Evolutionary conservation across 208 protist genomes (phyloP), one percentile per base, ranked within the genome.

Genomic region (Leishmania arabica): DNA sequence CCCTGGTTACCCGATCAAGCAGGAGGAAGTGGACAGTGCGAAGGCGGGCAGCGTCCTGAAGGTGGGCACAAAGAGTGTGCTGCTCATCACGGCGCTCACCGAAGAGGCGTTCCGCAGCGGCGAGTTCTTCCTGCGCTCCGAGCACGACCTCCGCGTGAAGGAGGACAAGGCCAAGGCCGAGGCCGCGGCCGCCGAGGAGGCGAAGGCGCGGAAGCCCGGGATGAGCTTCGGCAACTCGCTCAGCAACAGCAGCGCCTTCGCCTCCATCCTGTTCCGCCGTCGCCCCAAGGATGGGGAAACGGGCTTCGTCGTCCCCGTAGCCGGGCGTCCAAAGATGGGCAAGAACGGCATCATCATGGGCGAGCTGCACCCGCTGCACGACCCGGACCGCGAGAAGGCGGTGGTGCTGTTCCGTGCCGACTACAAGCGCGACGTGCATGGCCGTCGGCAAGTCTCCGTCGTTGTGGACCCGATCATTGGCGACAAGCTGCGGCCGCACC

Each of bases 381-480:
- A 98, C 82, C 88, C 89, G 19, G 90, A 97, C 81, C 83, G 90
- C 24, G 85, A 90, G 42, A 84, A 87, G 37, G 94, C 95, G 1
- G 95, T 98, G 70, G 91, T 96, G 51, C 92, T 98, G 53, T 98
- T 96, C 89, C 90, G 92, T 49, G 95, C 94, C 15, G 91, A 97
- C 81, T 98, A 98, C 89, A 97, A 97, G 84, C 90, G 92, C 42
- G 95, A 97, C 75, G 47, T 89, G 53, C 83, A 92, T 77, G 92
- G 95, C 31, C 92, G 95, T 19, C 90, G 87, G 45, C 91, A 96
- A 64, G 92, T 96, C 8, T 97, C 93, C 17, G 94, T 98, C n/a
- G 95, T 98, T 45, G 95, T 98, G 8, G 96, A 98, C 82, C 96
- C 96, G 45, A 73, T 97, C 78, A 95, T 98, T 73, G 96, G 95